phyloP scores from a whole-genome alignment of 2,329 filamentous ascomycete genomes.

The Penicillium decumbens region DNA sequence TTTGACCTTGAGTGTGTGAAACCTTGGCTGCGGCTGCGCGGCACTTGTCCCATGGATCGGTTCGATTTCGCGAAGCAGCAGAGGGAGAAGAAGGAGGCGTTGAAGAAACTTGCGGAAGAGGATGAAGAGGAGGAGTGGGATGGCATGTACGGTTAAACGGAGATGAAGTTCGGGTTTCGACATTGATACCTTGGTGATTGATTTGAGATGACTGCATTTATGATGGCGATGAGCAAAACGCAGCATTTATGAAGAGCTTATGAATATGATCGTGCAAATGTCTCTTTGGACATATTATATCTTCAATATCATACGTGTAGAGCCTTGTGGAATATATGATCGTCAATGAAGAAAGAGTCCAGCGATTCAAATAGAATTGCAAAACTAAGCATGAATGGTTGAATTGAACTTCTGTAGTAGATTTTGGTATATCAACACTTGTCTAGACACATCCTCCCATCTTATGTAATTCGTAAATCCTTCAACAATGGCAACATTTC shows the following conservation, averaged over 20 bases:
- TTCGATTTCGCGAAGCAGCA: constrained; percentile 55
- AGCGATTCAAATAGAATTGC: no score
- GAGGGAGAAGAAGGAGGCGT: constrained; percentile 49
- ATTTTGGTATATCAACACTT: neutral
- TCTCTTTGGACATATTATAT: neutral
- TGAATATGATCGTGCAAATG: neutral
- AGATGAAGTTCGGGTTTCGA: neutral
- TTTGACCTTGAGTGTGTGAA: constrained; percentile 63
- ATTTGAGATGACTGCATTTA: constrained; percentile 1
- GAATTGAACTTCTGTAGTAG: neutral
- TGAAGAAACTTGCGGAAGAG: constrained; percentile 36
- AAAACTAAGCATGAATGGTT: neutral
- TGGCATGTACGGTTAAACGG: constrained; percentile 43
- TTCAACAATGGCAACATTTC: neutral
- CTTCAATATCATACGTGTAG: no score
- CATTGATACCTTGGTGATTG: neutral
- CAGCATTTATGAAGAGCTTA: neutral
- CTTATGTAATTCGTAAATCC: neutral
- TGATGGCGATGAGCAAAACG: neutral
- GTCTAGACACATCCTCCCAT: neutral
- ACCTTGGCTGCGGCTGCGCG: constrained; percentile 61
- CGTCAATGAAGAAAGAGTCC: no score
- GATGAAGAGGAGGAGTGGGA: constrained; percentile 48
- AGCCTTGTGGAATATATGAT: no score
- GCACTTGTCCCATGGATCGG: constrained; percentile 60